These are phyloP conservation scores for Vanrija pseudolonga DNA, from an alignment of 1,284 basidiomycete genomes.

Conservation along the genomic window DNA sequence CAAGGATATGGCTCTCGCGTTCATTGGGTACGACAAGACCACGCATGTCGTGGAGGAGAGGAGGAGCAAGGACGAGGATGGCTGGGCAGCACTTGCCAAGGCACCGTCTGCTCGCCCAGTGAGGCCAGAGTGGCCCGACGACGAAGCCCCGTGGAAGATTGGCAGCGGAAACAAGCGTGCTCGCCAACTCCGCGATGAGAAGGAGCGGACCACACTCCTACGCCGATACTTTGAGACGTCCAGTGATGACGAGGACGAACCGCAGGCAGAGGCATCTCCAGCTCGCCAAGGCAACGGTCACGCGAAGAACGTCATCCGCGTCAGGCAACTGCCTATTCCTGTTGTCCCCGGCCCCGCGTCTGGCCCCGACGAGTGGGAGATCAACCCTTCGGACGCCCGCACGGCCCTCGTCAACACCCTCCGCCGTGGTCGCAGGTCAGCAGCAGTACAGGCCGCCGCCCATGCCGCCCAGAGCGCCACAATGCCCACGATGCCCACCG, in stretches of 20 bases:
- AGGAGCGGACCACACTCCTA: constrained; percentile 28
- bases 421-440: neutral
- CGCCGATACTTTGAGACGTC: constrained; percentile 39
- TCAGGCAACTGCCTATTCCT: no score
- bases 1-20: constrained; percentile 38
- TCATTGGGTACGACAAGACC: constrained; percentile 29
- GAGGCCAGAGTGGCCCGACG: constrained; percentile 40
- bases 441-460: neutral
- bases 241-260: constrained; percentile 33
- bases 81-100: constrained; percentile 22
- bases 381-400: constrained; percentile 15
- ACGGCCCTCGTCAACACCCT: constrained; percentile 11
- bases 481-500: constrained; percentile 10
- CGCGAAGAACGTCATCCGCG: neutral
- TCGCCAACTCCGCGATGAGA: constrained; percentile 28
- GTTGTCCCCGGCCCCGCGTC: no score
- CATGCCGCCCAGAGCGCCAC: neutral
- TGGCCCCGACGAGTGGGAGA: neutral
- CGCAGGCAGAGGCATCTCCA: neutral
- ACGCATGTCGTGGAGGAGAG: constrained; percentile 31
- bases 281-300: neutral
- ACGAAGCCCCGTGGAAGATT: constrained; percentile 37
- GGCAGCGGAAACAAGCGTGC: constrained; percentile 26
- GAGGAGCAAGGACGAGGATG: constrained; percentile 28
- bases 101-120: constrained; percentile 18